These are phyloP conservation scores for Leishmania gerbilli DNA, from an alignment of 208 protist genomes.

Conservation along the genomic window DNA sequence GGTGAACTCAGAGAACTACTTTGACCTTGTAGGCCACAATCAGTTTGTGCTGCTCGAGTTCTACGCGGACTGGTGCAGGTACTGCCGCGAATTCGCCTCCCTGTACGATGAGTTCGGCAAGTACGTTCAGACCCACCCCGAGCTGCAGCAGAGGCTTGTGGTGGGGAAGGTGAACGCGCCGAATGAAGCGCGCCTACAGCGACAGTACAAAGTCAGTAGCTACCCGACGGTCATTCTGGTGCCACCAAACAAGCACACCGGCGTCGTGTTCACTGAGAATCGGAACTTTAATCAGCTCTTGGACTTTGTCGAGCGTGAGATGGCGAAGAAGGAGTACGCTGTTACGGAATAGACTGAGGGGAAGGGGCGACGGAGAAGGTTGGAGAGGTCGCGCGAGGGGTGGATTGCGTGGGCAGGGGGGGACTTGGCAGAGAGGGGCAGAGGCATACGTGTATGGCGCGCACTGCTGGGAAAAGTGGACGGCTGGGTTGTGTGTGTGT, in stretches of 20 bases:
- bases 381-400: not conserved
- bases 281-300: constrained; percentile 35
- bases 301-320: constrained; percentile 23
- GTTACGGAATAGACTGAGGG: not conserved
- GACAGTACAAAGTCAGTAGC: constrained; percentile 33
- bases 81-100: constrained; percentile 41
- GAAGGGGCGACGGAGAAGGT: not conserved
- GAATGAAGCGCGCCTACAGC: constrained; percentile 7
- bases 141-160: constrained; percentile 25
- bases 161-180: constrained; percentile 52
- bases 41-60: constrained; percentile 72
- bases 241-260: constrained; percentile 29
- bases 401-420: not conserved
- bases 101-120: constrained; percentile 25
- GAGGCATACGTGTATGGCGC: not conserved
- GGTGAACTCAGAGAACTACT: constrained; percentile 37
- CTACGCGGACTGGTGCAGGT: constrained; percentile 85
- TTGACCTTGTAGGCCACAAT: constrained; percentile 44
- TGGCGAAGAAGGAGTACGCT: constrained; percentile 1
- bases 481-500: not conserved
- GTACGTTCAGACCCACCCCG: constrained; percentile 15
- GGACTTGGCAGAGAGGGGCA: not conserved
- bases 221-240: constrained; percentile 57
- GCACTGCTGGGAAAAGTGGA: not conserved
- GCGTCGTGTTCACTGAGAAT: constrained; percentile 30